These are phyloP conservation scores for Lentinula boryana DNA, from an alignment of 768 basidiomycete genomes.

Conservation along the genomic window DNA sequence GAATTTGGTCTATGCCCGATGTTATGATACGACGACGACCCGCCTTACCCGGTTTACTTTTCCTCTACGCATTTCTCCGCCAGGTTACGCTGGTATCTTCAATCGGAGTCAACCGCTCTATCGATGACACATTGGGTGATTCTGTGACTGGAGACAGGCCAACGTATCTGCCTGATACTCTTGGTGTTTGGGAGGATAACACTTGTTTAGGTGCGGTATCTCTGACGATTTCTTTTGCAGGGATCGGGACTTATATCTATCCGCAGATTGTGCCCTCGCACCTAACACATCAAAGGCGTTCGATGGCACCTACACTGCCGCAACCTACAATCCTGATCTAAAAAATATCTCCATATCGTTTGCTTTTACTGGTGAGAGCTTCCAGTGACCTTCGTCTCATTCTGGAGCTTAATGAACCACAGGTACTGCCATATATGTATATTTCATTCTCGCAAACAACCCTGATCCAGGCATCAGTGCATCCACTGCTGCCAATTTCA, in stretches of 20 bases:
- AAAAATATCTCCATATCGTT: background rate
- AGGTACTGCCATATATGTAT: constrained; percentile 21
- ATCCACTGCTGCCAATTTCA: constrained; percentile 24
- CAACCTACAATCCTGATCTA: constrained; percentile 8
- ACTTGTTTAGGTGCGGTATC: constrained; percentile 4
- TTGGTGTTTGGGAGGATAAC: constrained; percentile 14
- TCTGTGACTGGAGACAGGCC: constrained; percentile 13
- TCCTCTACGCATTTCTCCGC: background rate
- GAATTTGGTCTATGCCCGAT: background rate
- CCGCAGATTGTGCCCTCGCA: constrained; percentile 11
- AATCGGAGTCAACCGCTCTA: constrained; percentile 12
- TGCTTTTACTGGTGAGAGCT: constrained; percentile 6
- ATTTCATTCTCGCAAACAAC: constrained; percentile 34
- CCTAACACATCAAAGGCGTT: constrained; percentile 8
- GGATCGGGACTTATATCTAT: background rate
- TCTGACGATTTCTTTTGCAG: background rate
- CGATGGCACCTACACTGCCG: constrained; percentile 17
- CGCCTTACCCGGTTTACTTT: background rate
- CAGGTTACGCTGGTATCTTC: background rate
- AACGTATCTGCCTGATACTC: constrained; percentile 9
- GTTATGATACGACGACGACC: background rate
- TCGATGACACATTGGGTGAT: constrained; percentile 18
- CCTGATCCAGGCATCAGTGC: constrained; percentile 16
- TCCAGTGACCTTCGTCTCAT: background rate
- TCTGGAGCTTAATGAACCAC: background rate